phyloP scores from a whole-genome alignment of 192 early-diverging fungal genomes.

The Coemansia sp. region DNA sequence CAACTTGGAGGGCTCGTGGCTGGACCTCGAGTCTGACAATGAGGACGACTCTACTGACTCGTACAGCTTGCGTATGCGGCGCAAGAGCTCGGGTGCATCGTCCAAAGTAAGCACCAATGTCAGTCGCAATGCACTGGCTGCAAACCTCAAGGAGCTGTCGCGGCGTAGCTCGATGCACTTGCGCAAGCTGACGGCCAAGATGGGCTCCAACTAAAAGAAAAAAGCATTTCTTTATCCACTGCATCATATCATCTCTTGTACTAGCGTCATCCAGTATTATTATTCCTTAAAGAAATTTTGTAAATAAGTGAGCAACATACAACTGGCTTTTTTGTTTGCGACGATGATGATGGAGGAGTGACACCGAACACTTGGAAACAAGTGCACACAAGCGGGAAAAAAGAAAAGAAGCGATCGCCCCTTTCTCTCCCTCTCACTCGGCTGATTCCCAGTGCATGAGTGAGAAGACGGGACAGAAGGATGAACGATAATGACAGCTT shows the following conservation, averaged over 20 bases:
- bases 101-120: slow-evolving; percentile 3
- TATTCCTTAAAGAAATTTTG: neutral
- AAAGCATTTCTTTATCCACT: neutral
- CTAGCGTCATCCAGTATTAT: neutral
- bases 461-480: too few relatives aligned
- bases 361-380: too few relatives aligned
- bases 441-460: too few relatives aligned
- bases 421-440: too few relatives aligned
- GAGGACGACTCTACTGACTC: neutral
- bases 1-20: slow-evolving; percentile 42
- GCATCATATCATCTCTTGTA: neutral
- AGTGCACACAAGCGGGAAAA: too few relatives aligned
- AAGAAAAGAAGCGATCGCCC: too few relatives aligned
- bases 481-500: too few relatives aligned
- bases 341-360: too few relatives aligned
- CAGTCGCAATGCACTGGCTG: slow-evolving; percentile 7
- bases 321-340: too few relatives aligned
- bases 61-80: slow-evolving; percentile 10
- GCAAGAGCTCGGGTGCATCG: slow-evolving; percentile 31
- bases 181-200: slow-evolving; percentile 24
- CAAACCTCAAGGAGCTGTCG: slow-evolving; percentile 25
- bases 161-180: slow-evolving; percentile 26
- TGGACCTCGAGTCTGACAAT: slow-evolving; percentile 35
- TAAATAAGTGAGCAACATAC: neutral
- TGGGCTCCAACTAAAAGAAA: neutral